These are phyloP conservation scores for Skeletonema menzelii DNA, from an alignment of 108 stramenopile genomes.

Conservation along the genomic window DNA sequence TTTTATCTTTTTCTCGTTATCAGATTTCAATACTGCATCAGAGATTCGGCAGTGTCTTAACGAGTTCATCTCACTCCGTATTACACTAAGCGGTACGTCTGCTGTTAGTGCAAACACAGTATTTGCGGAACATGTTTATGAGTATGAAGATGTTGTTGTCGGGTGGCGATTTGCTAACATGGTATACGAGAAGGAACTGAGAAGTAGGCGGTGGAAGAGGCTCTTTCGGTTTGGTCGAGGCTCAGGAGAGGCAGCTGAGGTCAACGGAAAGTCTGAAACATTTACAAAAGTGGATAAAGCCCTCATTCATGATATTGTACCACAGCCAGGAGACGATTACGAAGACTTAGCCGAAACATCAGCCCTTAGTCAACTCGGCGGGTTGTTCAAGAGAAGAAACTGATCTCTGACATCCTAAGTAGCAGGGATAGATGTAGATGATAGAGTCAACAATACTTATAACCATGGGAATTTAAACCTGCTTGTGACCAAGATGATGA, in stretches of 20 bases:
- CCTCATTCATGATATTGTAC: conserved; percentile 29
- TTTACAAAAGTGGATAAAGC: conserved; percentile 18
- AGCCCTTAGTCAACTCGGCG: background rate
- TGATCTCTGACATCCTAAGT: too few relatives aligned
- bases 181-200: conserved; percentile 11
- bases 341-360: conserved; percentile 15
- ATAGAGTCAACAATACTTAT: too few relatives aligned
- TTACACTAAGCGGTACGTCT: conserved; percentile 29
- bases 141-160: conserved; percentile 27
- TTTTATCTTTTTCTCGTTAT: background rate
- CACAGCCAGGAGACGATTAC: conserved; percentile 21
- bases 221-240: background rate
- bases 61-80: conserved; percentile 23
- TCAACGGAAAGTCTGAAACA: background rate
- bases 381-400: background rate
- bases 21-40: conserved; percentile 22
- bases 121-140: conserved; percentile 25
- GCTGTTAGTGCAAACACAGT: conserved; percentile 20
- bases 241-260: background rate
- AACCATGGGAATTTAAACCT: too few relatives aligned
- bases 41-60: conserved; percentile 24
- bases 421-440: too few relatives aligned
- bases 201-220: background rate
- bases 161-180: conserved; percentile 38
- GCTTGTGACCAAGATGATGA: too few relatives aligned